Base-by-base conservation (phyloP, 1,139 yeast species). In the Arxiozyma slooffiae region DNA sequence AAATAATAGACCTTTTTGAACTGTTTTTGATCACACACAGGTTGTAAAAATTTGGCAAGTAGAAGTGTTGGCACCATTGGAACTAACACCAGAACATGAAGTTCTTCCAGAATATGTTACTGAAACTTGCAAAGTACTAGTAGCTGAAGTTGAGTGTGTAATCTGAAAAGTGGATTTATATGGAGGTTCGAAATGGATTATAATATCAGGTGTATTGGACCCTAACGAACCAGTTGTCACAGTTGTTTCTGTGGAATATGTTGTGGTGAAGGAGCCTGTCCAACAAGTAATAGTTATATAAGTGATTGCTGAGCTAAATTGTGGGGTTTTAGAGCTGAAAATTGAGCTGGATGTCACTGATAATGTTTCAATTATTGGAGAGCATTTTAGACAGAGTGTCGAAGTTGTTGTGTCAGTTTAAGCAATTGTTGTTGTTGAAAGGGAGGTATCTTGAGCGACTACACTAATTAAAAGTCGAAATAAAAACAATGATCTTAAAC, bases 351-450 rank as follows among this genome's bases (percentile, higher is more conserved):
- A 24, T 23, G 48, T n/a, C n/a, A 40, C 36, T 7, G 46, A 18
- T 37, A 43, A 14, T n/a, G 39, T 47, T 34, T 36, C 38, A 20
- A 41, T n/a, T 18, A 30, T 48, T 1, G 47, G 38, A 3, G 50
- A 20, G 38, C 44, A 42, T 38, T 16, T 18, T 24, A 9, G 42
- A 38, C 46, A 47, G 26, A 41, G 38, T 1, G 22, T 14, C 8
- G 46, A 37, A 18, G 49, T 47, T 14, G 22, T 38, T 20, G 42
- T 41, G n/a, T 23, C 30, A 14, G 49, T 41, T 21, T 18, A 37
- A n/a, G 49, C 24, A 23, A 42, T 24, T 22, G 49, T 47, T 9
- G 46, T 26, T 11, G 42, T 37, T 14, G 41, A n/a, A 24, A 23
- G 41, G 21, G 41, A 3, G 8, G 21, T 20, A n/a, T 42, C 42